Evolutionary conservation across 1,284 basidiomycete genomes (phyloP).

Genomic region (Vanrija humicola): DNA sequence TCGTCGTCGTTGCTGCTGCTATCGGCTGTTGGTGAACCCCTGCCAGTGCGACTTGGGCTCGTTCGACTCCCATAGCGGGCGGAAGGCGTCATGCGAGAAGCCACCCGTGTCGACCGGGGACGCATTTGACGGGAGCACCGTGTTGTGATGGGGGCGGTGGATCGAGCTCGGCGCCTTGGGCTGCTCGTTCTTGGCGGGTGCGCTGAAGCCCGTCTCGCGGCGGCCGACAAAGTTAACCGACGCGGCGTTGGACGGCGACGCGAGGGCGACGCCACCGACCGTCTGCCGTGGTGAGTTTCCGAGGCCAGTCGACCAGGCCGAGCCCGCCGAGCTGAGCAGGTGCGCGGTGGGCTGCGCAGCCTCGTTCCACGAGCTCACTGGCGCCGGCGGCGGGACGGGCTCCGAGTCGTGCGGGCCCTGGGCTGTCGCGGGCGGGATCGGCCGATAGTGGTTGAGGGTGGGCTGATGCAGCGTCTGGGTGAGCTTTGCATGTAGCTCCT

Average conservation of each 20-base stretch:
- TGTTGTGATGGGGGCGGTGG: conserved; percentile 27
- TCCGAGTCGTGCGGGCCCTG: conserved; percentile 11
- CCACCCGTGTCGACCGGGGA: conserved; percentile 32
- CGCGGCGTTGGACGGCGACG: neutral
- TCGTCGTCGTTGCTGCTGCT: too few relatives aligned
- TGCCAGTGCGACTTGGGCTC: conserved; percentile 6
- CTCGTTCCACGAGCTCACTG: conserved; percentile 44
- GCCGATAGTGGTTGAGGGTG: conserved; percentile 26
- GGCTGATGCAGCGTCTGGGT: conserved; percentile 24
- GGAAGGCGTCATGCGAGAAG: conserved; percentile 42
- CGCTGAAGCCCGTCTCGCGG: conserved; percentile 26
- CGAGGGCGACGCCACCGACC: neutral
- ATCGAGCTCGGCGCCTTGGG: neutral
- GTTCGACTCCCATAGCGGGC: conserved; percentile 29
- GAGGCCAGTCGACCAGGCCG: conserved; percentile 12
- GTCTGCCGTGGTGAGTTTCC: conserved; percentile 25
- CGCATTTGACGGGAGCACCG: conserved; percentile 29
- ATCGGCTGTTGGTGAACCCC: conserved; percentile 1
- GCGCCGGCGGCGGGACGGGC: conserved; percentile 40
- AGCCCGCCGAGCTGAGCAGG: conserved; percentile 4
- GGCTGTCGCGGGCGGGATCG: conserved; percentile 28
- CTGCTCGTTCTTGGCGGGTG: neutral
- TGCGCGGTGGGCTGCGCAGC: conserved; percentile 13
- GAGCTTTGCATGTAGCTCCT: conserved; percentile 37
- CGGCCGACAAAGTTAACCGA: conserved; percentile 10